These are phyloP conservation scores for Nitzschia sp. DNA, from an alignment of 108 stramenopile genomes.

Conservation along the genomic window DNA sequence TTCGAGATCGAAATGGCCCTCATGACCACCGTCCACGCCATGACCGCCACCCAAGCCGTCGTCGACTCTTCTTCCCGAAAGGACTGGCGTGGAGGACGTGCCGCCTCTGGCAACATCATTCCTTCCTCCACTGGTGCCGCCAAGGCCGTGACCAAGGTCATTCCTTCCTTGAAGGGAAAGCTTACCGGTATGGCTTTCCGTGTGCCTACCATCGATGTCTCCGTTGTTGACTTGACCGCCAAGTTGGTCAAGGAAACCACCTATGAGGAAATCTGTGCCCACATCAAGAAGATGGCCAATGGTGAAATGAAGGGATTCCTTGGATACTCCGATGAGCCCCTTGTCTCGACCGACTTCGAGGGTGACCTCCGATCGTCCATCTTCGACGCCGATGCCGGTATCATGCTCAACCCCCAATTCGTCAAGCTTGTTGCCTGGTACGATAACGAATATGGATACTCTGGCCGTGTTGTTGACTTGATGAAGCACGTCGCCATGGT, in stretches of 20 bases:
- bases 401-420: constrained; percentile 94
- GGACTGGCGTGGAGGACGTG: constrained; percentile 99
- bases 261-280: constrained; percentile 98
- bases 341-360: constrained; percentile 98
- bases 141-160: constrained; percentile 99
- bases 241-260: constrained; percentile 87
- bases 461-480: constrained; percentile 92
- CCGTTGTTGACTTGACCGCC: constrained; percentile 97
- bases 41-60: constrained; percentile 99
- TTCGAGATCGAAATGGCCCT: constrained; percentile 98
- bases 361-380: constrained; percentile 94
- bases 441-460: constrained; percentile 97
- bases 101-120: constrained; percentile 99
- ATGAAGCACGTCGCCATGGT: constrained; percentile 94
- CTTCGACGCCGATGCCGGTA: constrained; percentile 99
- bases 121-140: constrained; percentile 99
- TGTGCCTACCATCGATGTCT: constrained; percentile 98
- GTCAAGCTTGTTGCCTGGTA: constrained; percentile 98
- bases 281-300: constrained; percentile 89
- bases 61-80: constrained; percentile 99
- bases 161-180: constrained; percentile 97
- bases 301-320: constrained; percentile 97
- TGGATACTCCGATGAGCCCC: constrained; percentile 98
- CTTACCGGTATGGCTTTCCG: constrained; percentile 99
- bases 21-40: constrained; percentile 99